Conservation (phyloP, 345 rosid genomes). For the Mallotus nudiflorus region DNA sequence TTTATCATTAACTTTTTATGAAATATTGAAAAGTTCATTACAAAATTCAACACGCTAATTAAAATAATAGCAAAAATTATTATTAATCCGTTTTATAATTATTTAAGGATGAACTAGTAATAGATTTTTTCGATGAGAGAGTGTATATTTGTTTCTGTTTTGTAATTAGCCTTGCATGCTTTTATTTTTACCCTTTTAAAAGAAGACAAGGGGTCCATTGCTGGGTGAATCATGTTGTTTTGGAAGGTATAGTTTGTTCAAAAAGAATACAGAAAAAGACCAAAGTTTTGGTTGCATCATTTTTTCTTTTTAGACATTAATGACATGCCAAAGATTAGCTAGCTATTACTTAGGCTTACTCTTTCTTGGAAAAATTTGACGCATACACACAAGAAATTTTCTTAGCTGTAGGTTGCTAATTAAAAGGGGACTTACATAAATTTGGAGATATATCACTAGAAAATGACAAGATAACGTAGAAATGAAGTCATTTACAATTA, state of each 20-base stretch:
- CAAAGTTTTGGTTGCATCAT: not conserved
- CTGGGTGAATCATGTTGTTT: not conserved
- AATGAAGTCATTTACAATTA: conserved; percentile 1
- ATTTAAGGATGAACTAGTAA: too few relatives aligned
- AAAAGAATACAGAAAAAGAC: not conserved
- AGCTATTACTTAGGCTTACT: not conserved
- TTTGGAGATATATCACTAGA: not conserved
- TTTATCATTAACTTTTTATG: too few relatives aligned
- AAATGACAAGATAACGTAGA: not conserved
- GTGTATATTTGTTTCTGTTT: not conserved
- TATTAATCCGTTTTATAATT: too few relatives aligned
- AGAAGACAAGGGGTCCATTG: not conserved
- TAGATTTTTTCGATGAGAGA: too few relatives aligned
- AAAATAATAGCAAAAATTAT: too few relatives aligned
- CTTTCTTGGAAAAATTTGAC: not conserved
- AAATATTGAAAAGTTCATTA: too few relatives aligned
- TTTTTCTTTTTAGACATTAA: not conserved
- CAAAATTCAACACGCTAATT: too few relatives aligned
- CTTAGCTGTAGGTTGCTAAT: not conserved
- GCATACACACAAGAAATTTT: not conserved
- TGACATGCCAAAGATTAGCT: not conserved
- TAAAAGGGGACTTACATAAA: not conserved
- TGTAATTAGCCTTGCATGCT: not conserved
- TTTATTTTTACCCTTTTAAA: not conserved
- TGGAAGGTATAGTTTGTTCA: not conserved